Evolutionary conservation across 2,329 filamentous ascomycete species (phyloP), one percentile per base, ranked within the genome.

Genomic region (Colletotrichum sp.): DNA sequence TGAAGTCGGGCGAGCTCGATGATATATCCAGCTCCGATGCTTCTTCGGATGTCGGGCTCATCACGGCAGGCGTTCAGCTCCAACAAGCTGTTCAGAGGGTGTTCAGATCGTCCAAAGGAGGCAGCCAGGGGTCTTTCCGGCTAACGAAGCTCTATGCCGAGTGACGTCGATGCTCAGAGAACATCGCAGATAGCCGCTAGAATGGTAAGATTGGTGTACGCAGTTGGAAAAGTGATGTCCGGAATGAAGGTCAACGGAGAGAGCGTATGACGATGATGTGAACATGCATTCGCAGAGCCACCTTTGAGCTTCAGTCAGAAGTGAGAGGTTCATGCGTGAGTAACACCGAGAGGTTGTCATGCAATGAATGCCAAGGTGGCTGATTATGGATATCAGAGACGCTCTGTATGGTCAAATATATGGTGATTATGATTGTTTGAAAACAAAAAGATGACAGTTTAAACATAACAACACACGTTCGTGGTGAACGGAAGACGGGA

Each of bases 121-220:
- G 64, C 36, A 36, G 57, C 26, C 63, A 65, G 39, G 36, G 36
- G 61, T 18, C 16, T 14, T 16, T 55, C 24, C 14, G 14, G 36
- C 63, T 26, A 43, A 61, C 34, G 34, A 39, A 39, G 7, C 14
- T 36, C 32, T 30, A 39, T 71, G 60, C 55, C 16, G 24, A 43
- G 69, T 75, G 72, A 75, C 72, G 69, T 75, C 61, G 72, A 13
- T 26, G 9, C 21, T 32, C 18, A 9, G 26, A 32, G 30, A 32
- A 34, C 21, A 60, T 12, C 13, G 16, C 43, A 75, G 39, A 75
- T 75, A 75, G 73, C 73, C 69, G 69, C 67, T 34, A 18, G 65
- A n/a, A 26, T 26, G 21, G 18, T 24, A 43, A 32, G 26, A 63
- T 6, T 24, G 55, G 18, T 43, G 18, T 60, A 64, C 28, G 34